A percentile compares a stretch with the other conserved stretches of the same genome.
Conservation (phyloP, 108 stramenopile genomes). For the Conticribra weissflogii region DNA sequence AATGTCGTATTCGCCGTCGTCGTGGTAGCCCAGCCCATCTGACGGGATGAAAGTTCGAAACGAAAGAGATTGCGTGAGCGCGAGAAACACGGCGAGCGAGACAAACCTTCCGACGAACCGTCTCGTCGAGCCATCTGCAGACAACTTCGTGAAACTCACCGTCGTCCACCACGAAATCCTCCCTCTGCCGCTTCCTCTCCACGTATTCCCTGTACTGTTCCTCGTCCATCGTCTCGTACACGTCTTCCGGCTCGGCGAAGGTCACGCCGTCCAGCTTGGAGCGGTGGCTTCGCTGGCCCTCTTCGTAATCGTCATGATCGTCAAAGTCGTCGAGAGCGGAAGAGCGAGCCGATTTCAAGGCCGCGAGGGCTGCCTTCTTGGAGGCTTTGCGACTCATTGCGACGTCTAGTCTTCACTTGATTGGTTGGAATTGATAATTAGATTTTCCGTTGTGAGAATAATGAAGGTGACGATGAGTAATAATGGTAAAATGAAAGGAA, state of each 20-base stretch:
- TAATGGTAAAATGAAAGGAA: too few relatives aligned
- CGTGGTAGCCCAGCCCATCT: slow-evolving; percentile 97
- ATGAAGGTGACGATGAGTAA: too few relatives aligned
- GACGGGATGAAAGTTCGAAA: neutral
- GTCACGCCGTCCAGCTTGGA: slow-evolving; percentile 25
- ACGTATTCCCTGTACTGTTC: slow-evolving; percentile 86
- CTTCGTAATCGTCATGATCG: slow-evolving; percentile 51
- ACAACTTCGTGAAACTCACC: slow-evolving; percentile 55
- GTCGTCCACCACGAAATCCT: slow-evolving; percentile 99
- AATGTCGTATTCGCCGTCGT: slow-evolving; percentile 96
- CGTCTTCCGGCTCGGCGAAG: slow-evolving; percentile 65
- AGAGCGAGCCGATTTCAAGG: slow-evolving; percentile 27
- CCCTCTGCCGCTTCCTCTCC: slow-evolving; percentile 82
- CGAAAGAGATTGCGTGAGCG: too few relatives aligned
- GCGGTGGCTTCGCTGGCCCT: slow-evolving; percentile 11
- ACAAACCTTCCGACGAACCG: too few relatives aligned
- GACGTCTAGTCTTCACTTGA: too few relatives aligned
- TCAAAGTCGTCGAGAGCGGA: slow-evolving; percentile 8
- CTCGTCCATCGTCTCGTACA: slow-evolving; percentile 92
- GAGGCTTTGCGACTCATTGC: slow-evolving; percentile 9
- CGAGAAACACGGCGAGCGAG: too few relatives aligned
- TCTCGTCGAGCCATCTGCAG: too few relatives aligned
- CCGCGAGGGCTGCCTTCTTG: slow-evolving; percentile 40
- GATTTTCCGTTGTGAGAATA: too few relatives aligned
- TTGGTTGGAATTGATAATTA: too few relatives aligned